phyloP scores from a whole-genome alignment of 2,329 filamentous ascomycete genomes.

The Trichoderma sp. region DNA sequence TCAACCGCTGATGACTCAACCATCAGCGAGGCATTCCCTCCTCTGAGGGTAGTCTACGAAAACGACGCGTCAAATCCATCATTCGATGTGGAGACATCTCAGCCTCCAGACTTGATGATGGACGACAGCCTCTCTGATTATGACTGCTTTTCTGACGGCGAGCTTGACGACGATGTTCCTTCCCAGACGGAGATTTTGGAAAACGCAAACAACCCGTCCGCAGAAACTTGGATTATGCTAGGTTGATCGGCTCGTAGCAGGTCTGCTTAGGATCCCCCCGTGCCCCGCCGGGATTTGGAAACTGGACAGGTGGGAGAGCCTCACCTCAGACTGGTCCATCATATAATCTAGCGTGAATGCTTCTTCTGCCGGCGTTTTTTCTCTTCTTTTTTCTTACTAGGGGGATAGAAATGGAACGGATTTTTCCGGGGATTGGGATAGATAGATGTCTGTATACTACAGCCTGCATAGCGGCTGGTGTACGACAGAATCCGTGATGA shows the following conservation, averaged over 20 bases:
- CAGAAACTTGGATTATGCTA: slow-evolving; percentile 47
- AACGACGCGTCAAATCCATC: slow-evolving; percentile 38
- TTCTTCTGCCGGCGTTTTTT: slow-evolving; percentile 14
- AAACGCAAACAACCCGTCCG: slow-evolving; percentile 33
- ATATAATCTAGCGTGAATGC: slow-evolving; percentile 26
- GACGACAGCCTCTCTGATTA: slow-evolving; percentile 40
- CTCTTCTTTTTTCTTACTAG: background rate
- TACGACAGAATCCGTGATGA: slow-evolving; percentile 17
- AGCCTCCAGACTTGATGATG: slow-evolving; percentile 40
- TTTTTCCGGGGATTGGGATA: slow-evolving; percentile 7
- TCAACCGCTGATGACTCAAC: slow-evolving; percentile 27
- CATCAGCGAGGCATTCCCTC: slow-evolving; percentile 33
- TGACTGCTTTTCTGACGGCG: slow-evolving; percentile 42
- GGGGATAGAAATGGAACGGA: background rate
- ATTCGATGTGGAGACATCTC: slow-evolving; percentile 40
- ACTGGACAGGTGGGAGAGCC: slow-evolving; percentile 34
- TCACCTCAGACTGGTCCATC: slow-evolving; percentile 45
- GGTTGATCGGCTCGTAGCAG: slow-evolving; percentile 49
- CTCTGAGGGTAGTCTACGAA: slow-evolving; percentile 46
- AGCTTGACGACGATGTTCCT: slow-evolving; percentile 38
- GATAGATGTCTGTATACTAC: slow-evolving; percentile 12
- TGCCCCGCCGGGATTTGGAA: slow-evolving; percentile 33
- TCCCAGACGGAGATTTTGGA: slow-evolving; percentile 38
- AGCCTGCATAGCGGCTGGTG: slow-evolving; percentile 17
- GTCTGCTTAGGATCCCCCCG: slow-evolving; percentile 41